phyloP scores from a whole-genome alignment of 2,329 filamentous ascomycete genomes.

The Monosporascus sp. region DNA sequence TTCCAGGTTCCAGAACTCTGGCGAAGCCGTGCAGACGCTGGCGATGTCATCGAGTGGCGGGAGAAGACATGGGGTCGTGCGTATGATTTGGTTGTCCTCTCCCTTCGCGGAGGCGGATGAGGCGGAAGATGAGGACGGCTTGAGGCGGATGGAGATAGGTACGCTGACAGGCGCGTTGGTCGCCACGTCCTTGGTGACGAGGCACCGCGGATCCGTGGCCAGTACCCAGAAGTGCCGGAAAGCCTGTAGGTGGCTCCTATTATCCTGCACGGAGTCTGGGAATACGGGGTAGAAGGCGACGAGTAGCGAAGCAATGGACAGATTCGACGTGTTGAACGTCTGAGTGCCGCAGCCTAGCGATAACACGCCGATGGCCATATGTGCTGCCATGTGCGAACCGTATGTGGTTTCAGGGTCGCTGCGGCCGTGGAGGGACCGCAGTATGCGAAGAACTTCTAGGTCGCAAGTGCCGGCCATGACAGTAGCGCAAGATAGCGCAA shows the following conservation, averaged over 20 bases:
- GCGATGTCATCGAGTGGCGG: slow-evolving; percentile 61
- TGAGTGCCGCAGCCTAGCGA: slow-evolving; percentile 91
- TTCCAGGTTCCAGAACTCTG: slow-evolving; percentile 74
- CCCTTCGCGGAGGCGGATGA: background rate
- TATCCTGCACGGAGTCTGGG: slow-evolving; percentile 84
- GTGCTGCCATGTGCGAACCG: slow-evolving; percentile 86
- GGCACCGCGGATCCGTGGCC: slow-evolving; percentile 81
- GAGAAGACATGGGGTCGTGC: slow-evolving; percentile 53
- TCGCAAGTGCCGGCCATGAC: slow-evolving; percentile 98
- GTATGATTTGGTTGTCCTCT: slow-evolving; percentile 28
- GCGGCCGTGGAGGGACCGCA: slow-evolving; percentile 83
- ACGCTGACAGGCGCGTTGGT: slow-evolving; percentile 74
- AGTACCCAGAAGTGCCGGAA: slow-evolving; percentile 97
- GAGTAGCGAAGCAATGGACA: slow-evolving; percentile 79
- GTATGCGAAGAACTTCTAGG: slow-evolving; percentile 72
- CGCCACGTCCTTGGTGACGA: slow-evolving; percentile 81
- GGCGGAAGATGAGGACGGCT: slow-evolving; percentile 16
- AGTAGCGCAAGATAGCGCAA: slow-evolving; percentile 75
- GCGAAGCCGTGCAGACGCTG: slow-evolving; percentile 52
- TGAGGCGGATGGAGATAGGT: slow-evolving; percentile 61
- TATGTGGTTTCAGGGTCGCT: slow-evolving; percentile 81
- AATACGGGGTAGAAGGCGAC: slow-evolving; percentile 94
- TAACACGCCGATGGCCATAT: slow-evolving; percentile 83
- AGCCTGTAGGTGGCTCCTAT: slow-evolving; percentile 89
- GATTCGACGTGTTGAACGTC: slow-evolving; percentile 82